Conservation (phyloP, 257 asterid species). For the Solanum ossicruentum region DNA sequence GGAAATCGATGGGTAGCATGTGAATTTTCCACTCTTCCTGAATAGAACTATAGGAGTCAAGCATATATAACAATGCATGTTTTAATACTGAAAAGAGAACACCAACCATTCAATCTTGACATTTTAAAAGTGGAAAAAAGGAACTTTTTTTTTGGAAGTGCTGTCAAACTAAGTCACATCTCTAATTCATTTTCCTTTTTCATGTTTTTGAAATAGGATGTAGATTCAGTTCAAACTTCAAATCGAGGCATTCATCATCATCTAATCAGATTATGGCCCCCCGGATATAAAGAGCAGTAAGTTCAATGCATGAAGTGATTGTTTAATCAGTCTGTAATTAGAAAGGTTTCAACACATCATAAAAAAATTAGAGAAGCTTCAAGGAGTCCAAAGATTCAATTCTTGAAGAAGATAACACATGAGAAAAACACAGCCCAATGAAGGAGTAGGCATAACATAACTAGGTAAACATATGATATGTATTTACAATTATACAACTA, state of each 20-base stretch:
- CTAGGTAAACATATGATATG: too few species aligned
- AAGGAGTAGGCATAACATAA: not conserved
- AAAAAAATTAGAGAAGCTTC: not conserved
- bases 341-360: not conserved
- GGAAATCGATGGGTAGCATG: slow-evolving; percentile 87
- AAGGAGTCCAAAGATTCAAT: not conserved
- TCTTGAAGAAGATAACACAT: not conserved
- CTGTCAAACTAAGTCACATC: not conserved
- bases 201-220: not conserved
- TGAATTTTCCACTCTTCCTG: slow-evolving; percentile 97
- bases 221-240: not conserved
- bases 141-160: too few species aligned
- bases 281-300: not conserved
- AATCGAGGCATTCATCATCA: not conserved
- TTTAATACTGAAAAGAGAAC: not conserved
- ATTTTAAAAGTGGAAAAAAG: not conserved
- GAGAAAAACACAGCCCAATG: not conserved
- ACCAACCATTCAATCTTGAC: not conserved
- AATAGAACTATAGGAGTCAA: slow-evolving; percentile 1
- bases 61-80: not conserved
- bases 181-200: not conserved
- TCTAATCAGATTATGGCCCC: not conserved
- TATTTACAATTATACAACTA: too few species aligned
- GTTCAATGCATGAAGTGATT: not conserved
- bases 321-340: not conserved